Conservation (phyloP, 306 rosid genomes). For the Heteromeles arbutifolia region DNA sequence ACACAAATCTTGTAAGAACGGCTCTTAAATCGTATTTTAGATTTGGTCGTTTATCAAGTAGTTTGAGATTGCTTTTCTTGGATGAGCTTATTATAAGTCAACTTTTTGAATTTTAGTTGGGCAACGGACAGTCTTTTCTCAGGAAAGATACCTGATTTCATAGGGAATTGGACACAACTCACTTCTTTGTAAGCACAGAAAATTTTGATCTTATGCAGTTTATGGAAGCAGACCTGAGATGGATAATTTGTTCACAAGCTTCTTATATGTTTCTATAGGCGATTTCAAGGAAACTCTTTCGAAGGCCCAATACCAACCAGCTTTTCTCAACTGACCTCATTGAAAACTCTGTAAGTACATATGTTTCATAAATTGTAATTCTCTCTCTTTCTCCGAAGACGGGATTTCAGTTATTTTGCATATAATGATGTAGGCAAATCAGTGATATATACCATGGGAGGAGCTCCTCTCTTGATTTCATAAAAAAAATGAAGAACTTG, state of each 20-base stretch:
- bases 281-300: too few species aligned
- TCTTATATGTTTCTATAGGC: too few species aligned
- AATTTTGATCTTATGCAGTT: background rate
- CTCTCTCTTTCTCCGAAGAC: background rate
- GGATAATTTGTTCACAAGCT: background rate
- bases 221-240: background rate
- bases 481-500: constrained; percentile 10
- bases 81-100: background rate
- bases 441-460: constrained; percentile 22
- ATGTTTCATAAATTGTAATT: too few species aligned
- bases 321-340: too few species aligned
- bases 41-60: background rate
- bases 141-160: constrained; percentile 24
- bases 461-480: constrained; percentile 25
- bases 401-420: background rate
- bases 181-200: background rate
- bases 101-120: background rate
- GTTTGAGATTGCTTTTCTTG: background rate
- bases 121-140: constrained; percentile 16
- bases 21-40: background rate
- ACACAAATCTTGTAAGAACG: constrained; percentile 4
- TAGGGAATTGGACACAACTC: constrained; percentile 25
- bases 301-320: too few species aligned
- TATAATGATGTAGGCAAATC: constrained; percentile 13
- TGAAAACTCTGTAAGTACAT: too few species aligned